Evolutionary conservation across 1,139 yeast species (phyloP).

Genomic region (Nadsonia commutata): DNA sequence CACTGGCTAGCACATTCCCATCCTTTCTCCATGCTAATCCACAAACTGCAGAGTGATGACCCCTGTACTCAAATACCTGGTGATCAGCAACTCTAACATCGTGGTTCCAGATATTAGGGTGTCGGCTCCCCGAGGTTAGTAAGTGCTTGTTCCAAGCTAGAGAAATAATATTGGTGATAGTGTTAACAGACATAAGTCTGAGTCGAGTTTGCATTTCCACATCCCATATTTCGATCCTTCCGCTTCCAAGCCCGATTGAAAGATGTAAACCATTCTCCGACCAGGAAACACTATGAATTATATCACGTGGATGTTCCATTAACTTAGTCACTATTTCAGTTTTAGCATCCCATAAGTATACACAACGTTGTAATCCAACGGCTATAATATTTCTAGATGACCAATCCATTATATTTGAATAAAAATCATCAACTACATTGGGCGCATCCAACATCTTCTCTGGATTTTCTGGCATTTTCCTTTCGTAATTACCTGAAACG

Average conservation of each 20-base stretch:
- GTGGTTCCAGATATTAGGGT: slow-evolving; percentile 68
- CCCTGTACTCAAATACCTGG: slow-evolving; percentile 51
- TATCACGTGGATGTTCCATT: slow-evolving; percentile 44
- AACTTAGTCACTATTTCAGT: slow-evolving; percentile 74
- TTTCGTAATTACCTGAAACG: no score
- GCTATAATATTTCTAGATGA: slow-evolving; percentile 79
- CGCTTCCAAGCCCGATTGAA: slow-evolving; percentile 81
- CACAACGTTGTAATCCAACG: slow-evolving; percentile 80
- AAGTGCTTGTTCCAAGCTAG: slow-evolving; percentile 92
- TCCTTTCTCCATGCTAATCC: slow-evolving; percentile 90
- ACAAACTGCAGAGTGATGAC: slow-evolving; percentile 89
- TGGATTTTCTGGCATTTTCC: no score
- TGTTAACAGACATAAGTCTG: slow-evolving; percentile 84
- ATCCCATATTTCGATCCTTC: slow-evolving; percentile 91
- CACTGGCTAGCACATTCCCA: slow-evolving; percentile 41
- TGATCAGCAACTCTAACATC: slow-evolving; percentile 86
- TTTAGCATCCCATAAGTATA: slow-evolving; percentile 82
- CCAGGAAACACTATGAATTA: slow-evolving; percentile 81
- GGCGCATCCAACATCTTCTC: slow-evolving; percentile 94
- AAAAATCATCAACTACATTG: slow-evolving; percentile 85
- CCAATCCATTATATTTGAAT: slow-evolving; percentile 89
- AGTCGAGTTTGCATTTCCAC: slow-evolving; percentile 73
- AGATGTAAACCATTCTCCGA: slow-evolving; percentile 62
- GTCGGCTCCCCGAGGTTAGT: slow-evolving; percentile 76
- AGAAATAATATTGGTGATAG: slow-evolving; percentile 79